Conservation (phyloP, 2,329 filamentous ascomycete species). For the Magnaporthales sp. region DNA sequence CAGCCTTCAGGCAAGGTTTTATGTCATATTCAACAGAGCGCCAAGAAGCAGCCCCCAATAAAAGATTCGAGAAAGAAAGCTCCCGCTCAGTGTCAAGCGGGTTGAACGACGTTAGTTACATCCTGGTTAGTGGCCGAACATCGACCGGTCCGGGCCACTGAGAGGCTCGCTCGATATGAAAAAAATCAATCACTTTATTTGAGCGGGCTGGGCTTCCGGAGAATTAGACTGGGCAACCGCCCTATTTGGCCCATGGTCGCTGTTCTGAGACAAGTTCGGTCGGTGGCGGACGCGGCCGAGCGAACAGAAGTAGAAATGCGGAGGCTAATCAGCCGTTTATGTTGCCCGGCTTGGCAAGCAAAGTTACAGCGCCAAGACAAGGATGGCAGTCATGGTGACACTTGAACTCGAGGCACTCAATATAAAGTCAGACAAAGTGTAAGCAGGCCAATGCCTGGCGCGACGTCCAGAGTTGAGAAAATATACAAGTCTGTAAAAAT, state of each 20-base stretch:
- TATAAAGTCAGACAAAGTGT: background rate
- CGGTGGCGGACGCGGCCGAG: background rate
- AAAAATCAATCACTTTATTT: conserved; percentile 8
- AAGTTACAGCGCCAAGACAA: background rate
- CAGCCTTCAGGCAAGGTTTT: background rate
- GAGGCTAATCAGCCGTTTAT: background rate
- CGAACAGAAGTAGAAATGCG: background rate
- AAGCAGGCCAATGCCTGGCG: background rate
- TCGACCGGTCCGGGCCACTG: background rate
- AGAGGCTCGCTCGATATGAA: conserved; percentile 7
- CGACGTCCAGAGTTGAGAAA: background rate
- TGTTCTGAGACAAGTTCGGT: background rate
- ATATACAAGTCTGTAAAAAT: background rate
- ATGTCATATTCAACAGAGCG: background rate
- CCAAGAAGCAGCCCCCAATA: background rate
- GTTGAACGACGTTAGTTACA: no score
- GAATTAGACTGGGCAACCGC: background rate
- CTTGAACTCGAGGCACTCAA: background rate
- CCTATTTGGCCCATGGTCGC: background rate
- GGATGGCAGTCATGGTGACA: background rate
- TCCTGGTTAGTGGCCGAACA: background rate
- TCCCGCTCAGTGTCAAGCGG: background rate
- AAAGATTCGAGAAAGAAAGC: background rate
- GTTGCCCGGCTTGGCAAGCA: background rate
- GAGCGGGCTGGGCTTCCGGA: background rate